These are phyloP conservation scores for Fusarium drepaniforme DNA, from an alignment of 2,329 filamentous ascomycete genomes.

Conservation along the genomic window DNA sequence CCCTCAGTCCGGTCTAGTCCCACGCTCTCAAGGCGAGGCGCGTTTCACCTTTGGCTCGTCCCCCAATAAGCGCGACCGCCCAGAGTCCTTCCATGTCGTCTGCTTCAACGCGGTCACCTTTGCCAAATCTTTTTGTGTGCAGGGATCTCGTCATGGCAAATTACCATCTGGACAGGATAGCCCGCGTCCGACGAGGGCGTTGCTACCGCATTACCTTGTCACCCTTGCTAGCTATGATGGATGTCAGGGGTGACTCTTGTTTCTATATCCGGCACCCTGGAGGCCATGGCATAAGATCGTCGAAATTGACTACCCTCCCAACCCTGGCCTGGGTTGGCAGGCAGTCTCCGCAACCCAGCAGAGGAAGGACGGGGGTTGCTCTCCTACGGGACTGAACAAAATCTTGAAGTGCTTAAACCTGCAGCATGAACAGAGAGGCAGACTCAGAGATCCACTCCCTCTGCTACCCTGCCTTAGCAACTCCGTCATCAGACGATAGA, in stretches of 20 bases:
- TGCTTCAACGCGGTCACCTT: constrained; percentile 33
- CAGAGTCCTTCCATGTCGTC: constrained; percentile 33
- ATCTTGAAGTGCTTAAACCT: constrained; percentile 46
- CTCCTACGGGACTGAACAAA: constrained; percentile 42
- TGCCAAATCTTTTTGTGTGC: constrained; percentile 31
- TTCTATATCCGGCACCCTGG: constrained; percentile 64
- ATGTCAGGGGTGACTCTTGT: constrained; percentile 51
- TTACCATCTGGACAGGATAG: constrained; percentile 40
- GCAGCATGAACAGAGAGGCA: constrained; percentile 45
- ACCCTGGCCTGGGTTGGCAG: constrained; percentile 49
- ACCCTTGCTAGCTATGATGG: constrained; percentile 40
- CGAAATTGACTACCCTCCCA: constrained; percentile 68
- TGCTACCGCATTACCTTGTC: constrained; percentile 32
- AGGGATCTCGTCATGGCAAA: constrained; percentile 40
- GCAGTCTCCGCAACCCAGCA: constrained; percentile 49
- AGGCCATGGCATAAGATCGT: constrained; percentile 68
- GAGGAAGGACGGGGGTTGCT: constrained; percentile 39
- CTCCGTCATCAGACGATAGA: constrained; percentile 48
- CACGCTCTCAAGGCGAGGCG: constrained; percentile 42
- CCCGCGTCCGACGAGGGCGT: constrained; percentile 30
- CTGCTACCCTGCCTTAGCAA: constrained; percentile 43
- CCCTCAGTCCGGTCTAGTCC: constrained; percentile 35
- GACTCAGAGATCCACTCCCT: constrained; percentile 43
- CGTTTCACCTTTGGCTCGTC: constrained; percentile 42
- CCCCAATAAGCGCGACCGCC: constrained; percentile 42